Evolutionary conservation across 345 rosid species (phyloP).

Genomic region (Passiflora organensis): DNA sequence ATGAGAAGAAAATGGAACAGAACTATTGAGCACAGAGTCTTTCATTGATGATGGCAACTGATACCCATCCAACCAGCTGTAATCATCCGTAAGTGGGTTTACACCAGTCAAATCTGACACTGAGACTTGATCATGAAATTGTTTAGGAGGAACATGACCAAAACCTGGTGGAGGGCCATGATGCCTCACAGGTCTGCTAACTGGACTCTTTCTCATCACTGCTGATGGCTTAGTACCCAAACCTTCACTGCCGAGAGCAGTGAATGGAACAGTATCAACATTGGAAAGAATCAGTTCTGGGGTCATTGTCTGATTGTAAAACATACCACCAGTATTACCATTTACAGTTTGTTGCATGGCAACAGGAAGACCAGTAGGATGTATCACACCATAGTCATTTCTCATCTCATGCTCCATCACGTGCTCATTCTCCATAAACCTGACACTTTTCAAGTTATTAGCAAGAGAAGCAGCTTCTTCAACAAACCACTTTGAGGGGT

Average conservation of each 20-base stretch:
- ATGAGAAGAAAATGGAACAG: conserved; percentile 36
- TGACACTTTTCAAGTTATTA: conserved; percentile 48
- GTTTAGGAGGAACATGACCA: conserved; percentile 58
- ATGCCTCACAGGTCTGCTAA: conserved; percentile 68
- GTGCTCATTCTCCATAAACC: conserved; percentile 56
- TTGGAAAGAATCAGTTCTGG: conserved; percentile 41
- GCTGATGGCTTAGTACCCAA: conserved; percentile 36
- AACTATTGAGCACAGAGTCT: conserved; percentile 37
- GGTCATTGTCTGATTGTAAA: conserved; percentile 39
- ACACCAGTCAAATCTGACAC: conserved; percentile 29
- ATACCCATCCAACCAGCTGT: conserved; percentile 98
- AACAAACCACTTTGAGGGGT: conserved; percentile 45
- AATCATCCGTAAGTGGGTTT: conserved; percentile 59
- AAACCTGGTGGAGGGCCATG: conserved; percentile 98
- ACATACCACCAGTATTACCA: conserved; percentile 29
- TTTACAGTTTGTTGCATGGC: conserved; percentile 42
- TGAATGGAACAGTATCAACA: conserved; percentile 37
- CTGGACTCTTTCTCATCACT: conserved; percentile 55
- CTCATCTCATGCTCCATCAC: conserved; percentile 42
- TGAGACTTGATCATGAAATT: conserved; percentile 38
- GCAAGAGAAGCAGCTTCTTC: conserved; percentile 52
- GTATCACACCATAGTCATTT: conserved; percentile 35
- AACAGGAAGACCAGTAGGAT: conserved; percentile 29
- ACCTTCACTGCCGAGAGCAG: conserved; percentile 43
- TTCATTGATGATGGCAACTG: conserved; percentile 50